phyloP scores from a whole-genome alignment of 345 rosid genomes.

The Lepidium aucheri region DNA sequence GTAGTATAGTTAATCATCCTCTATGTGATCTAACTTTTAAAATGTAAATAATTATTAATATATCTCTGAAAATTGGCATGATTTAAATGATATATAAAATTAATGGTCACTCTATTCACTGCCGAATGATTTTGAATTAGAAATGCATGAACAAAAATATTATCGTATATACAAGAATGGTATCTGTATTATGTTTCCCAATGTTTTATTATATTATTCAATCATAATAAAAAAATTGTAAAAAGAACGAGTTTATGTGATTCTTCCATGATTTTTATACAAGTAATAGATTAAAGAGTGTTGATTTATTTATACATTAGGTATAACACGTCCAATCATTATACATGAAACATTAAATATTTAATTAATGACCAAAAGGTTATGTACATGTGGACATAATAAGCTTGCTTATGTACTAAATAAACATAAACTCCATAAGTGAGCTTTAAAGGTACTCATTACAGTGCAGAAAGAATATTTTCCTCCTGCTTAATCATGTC shows the following conservation, averaged over 20 bases:
- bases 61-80: too few species aligned
- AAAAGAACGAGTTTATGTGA: background rate
- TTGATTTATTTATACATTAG: background rate
- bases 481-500: background rate
- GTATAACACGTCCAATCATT: background rate
- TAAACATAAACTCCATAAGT: background rate
- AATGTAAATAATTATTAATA: background rate
- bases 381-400: background rate
- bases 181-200: too few species aligned
- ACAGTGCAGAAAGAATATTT: slow-evolving; percentile 4
- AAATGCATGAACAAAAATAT: too few species aligned
- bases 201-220: background rate
- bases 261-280: background rate
- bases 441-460: slow-evolving; percentile 28
- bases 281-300: background rate
- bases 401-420: slow-evolving; percentile 12
- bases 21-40: background rate
- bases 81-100: too few species aligned
- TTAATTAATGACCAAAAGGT: background rate
- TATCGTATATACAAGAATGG: too few species aligned
- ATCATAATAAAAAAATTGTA: background rate
- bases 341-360: background rate
- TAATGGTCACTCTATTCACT: too few species aligned
- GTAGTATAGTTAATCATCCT: background rate
- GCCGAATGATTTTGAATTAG: too few species aligned